phyloP scores from a whole-genome alignment of 2,329 filamentous ascomycete genomes.

The Aspergillus sp. region DNA sequence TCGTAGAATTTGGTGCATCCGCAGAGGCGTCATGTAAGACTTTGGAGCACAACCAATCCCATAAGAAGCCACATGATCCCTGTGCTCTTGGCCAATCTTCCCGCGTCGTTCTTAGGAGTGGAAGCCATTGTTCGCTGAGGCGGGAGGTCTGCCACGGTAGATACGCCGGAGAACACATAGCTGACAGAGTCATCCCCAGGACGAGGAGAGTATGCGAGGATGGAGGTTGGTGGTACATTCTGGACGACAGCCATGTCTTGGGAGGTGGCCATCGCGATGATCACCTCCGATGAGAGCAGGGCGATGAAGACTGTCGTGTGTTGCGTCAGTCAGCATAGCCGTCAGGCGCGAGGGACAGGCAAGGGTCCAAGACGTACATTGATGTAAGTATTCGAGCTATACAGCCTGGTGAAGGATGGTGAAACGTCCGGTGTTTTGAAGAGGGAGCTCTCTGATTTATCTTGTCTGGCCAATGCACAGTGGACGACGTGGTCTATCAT shows the following conservation, averaged over 20 bases:
- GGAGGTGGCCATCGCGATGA: background rate
- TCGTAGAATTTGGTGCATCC: background rate
- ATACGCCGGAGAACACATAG: background rate
- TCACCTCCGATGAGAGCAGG: background rate
- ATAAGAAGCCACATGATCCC: background rate
- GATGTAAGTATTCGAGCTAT: background rate
- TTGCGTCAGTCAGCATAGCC: background rate
- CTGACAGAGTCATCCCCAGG: background rate
- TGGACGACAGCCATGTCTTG: background rate
- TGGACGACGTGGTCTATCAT: background rate
- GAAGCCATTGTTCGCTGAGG: background rate
- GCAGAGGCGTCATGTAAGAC: background rate
- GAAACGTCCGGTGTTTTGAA: background rate
- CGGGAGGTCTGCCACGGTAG: background rate
- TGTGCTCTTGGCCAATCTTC: background rate
- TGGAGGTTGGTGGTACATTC: constrained; percentile 1
- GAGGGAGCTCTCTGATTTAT: background rate
- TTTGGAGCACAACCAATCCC: background rate
- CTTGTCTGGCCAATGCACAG: background rate
- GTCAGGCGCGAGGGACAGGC: background rate
- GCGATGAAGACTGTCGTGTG: background rate
- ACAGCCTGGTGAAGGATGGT: background rate
- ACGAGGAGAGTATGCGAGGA: background rate
- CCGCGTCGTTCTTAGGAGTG: background rate
- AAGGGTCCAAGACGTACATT: background rate